phyloP scores from a whole-genome alignment of 108 stramenopile species.

The Aurantiochytrium sp. region DNA sequence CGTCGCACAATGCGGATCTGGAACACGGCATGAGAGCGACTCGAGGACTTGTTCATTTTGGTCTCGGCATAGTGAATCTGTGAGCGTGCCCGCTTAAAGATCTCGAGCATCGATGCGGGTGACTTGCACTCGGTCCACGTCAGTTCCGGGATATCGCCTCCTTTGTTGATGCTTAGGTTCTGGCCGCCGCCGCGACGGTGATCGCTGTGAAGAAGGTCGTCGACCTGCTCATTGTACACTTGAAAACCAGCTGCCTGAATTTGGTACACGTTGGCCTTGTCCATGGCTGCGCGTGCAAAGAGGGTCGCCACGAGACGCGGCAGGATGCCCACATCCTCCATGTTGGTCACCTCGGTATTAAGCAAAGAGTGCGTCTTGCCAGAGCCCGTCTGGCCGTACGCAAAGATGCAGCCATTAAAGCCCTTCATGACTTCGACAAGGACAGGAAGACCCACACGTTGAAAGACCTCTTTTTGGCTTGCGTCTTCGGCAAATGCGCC shows the following conservation, averaged over 20 bases:
- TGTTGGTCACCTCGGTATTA: not conserved
- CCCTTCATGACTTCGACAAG: slow-evolving; percentile 15
- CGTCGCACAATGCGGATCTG: slow-evolving; percentile 16
- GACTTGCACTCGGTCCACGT: not conserved
- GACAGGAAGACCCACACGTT: not conserved
- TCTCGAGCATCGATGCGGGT: not conserved
- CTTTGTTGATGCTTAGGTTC: slow-evolving; percentile 9
- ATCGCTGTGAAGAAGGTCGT: slow-evolving; percentile 14
- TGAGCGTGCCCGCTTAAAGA: not conserved
- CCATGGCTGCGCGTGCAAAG: not conserved
- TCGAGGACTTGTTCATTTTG: slow-evolving; percentile 27
- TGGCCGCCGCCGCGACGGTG: not conserved
- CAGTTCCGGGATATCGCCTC: not conserved
- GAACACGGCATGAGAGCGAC: slow-evolving; percentile 18
- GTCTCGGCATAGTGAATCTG: slow-evolving; percentile 22
- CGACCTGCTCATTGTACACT: slow-evolving; percentile 37
- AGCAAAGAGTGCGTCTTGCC: slow-evolving; percentile 33
- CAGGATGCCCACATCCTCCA: not conserved
- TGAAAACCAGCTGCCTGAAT: slow-evolving; percentile 18
- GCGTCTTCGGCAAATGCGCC: not conserved
- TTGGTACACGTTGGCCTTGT: not conserved
- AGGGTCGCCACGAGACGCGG: slow-evolving; percentile 6
- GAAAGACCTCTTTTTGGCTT: slow-evolving; percentile 22
- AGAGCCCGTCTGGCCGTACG: slow-evolving; percentile 32
- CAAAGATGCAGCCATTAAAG: slow-evolving; percentile 30